Conservation (phyloP, 2,329 filamentous ascomycete genomes). For the Nannizzia gypsea region DNA sequence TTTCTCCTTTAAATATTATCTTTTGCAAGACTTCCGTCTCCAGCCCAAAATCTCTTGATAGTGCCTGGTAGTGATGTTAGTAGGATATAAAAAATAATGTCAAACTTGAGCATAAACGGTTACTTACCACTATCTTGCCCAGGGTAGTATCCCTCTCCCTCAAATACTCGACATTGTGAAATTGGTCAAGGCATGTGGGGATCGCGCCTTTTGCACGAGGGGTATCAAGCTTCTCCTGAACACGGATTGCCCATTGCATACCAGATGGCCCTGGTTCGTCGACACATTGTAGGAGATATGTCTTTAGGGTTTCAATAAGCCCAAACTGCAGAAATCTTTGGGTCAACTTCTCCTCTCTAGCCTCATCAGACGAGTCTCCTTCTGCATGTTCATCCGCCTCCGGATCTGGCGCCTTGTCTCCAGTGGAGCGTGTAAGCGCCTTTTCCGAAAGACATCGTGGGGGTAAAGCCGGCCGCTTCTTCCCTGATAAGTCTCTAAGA, state of each 20-base stretch:
- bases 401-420: conserved; percentile 40
- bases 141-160: conserved; percentile 44
- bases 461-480: conserved; percentile 48
- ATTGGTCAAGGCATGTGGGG: conserved; percentile 32
- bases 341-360: conserved; percentile 42
- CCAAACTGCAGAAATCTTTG: conserved; percentile 49
- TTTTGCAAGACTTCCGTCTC: conserved; percentile 37
- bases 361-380: conserved; percentile 20
- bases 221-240: conserved; percentile 48
- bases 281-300: conserved; percentile 41
- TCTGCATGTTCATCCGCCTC: conserved; percentile 41
- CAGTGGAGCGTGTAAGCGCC: conserved; percentile 23
- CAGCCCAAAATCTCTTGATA: conserved; percentile 45
- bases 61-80: conserved; percentile 25
- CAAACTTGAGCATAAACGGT: not conserved
- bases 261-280: conserved; percentile 25
- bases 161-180: conserved; percentile 38
- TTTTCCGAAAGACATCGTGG: conserved; percentile 44
- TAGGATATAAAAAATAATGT: not conserved
- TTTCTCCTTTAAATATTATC: conserved; percentile 31
- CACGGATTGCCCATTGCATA: conserved; percentile 36
- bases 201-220: conserved; percentile 26
- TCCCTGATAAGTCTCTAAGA: conserved; percentile 46
- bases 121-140: conserved; percentile 42
- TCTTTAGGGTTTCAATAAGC: conserved; percentile 49